Conservation (phyloP, 1,284 basidiomycete species). For the Apiotrichum porosum region DNA sequence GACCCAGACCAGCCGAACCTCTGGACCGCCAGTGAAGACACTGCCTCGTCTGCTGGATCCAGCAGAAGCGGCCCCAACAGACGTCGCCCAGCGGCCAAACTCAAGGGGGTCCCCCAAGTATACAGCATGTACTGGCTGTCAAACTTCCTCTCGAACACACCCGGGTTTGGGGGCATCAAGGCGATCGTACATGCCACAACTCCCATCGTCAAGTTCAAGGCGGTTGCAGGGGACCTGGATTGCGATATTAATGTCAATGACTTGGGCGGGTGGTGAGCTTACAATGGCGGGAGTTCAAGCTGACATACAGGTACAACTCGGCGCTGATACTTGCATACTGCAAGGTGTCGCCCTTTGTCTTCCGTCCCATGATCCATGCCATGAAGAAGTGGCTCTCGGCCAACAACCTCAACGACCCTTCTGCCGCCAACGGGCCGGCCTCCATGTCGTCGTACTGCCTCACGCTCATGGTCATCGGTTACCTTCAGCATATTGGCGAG, state of each 20-base stretch:
- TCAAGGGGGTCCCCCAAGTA: slow-evolving; percentile 16
- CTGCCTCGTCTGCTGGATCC: background rate
- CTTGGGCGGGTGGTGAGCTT: slow-evolving; percentile 42
- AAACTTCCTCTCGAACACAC: slow-evolving; percentile 8
- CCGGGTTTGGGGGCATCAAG: slow-evolving; percentile 9
- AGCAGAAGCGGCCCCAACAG: background rate
- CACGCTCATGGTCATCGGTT: slow-evolving; percentile 47
- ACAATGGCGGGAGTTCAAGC: background rate
- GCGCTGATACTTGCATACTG: slow-evolving; percentile 46
- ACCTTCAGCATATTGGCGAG: slow-evolving; percentile 37
- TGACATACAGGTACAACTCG: slow-evolving; percentile 43
- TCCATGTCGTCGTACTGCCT: slow-evolving; percentile 48
- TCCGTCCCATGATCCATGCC: slow-evolving; percentile 45
- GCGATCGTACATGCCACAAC: slow-evolving; percentile 32
- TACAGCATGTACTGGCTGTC: slow-evolving; percentile 36
- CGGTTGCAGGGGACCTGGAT: slow-evolving; percentile 19
- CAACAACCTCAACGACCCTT: slow-evolving; percentile 43
- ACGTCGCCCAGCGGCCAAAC: background rate
- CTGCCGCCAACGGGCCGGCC: slow-evolving; percentile 26
- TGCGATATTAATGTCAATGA: slow-evolving; percentile 49
- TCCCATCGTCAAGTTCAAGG: slow-evolving; percentile 48
- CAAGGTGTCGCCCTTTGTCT: slow-evolving; percentile 37
- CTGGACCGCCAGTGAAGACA: background rate
- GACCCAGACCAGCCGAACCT: slow-evolving; percentile 7
- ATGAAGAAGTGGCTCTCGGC: slow-evolving; percentile 45